Conservation (phyloP, 441 rosid genomes). For the Arabidopsis lyrata region DNA sequence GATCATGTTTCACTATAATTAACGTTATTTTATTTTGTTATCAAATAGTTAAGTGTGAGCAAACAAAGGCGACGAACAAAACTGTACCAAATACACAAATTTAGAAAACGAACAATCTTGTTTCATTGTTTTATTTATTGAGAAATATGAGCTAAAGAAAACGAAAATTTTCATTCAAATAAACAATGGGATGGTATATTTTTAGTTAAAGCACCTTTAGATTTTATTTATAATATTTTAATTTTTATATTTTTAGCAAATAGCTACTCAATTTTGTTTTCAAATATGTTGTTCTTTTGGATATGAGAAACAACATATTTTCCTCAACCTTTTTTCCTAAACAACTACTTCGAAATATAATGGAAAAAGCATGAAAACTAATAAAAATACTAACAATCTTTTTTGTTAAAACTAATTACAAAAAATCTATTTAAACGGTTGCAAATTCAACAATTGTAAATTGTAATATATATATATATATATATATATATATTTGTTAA, state of each 20-base stretch:
- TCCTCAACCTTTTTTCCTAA: background rate
- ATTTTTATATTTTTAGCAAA: background rate
- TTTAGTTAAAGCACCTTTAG: background rate
- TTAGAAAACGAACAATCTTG: background rate
- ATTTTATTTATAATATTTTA: background rate
- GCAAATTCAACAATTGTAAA: background rate
- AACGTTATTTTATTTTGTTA: conserved; percentile 2
- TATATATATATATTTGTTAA: background rate
- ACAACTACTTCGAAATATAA: background rate
- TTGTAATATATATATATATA: too few species aligned
- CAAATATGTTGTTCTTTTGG: background rate
- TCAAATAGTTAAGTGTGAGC: background rate
- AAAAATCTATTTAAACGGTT: background rate
- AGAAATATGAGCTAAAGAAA: background rate
- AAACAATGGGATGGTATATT: background rate
- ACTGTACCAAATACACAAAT: background rate
- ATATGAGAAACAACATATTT: background rate
- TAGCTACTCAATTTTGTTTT: background rate
- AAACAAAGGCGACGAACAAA: conserved; percentile 3
- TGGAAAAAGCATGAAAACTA: background rate
- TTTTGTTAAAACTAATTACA: background rate
- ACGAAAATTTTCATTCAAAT: background rate
- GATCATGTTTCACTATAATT: background rate
- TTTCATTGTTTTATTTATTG: background rate
- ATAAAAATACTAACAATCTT: background rate